Base-by-base conservation (phyloP, 1,139 yeast genomes). In the Candida tunisiensis region DNA sequence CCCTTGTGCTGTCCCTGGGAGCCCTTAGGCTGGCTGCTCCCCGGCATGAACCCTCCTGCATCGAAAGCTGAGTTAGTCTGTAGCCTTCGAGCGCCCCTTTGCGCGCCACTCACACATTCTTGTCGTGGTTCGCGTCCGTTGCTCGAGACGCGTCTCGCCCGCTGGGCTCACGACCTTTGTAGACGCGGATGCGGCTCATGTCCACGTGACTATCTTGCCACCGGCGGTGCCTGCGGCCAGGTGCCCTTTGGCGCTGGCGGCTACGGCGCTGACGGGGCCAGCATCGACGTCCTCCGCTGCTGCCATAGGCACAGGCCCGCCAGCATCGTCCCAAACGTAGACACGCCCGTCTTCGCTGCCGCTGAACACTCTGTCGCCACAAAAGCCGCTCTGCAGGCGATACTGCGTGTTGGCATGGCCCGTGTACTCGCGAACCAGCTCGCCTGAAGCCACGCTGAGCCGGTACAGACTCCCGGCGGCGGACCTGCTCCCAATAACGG, bases 281-380 rank as follows among this genome's bases (percentile, higher is more conserved):
- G n/a, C 13, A 12, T 20, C 22, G 15, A 10, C 14, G n/a, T 8
- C 4, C 14, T 20, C n/a, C 15, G n/a, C 11, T 4, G 22, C 7
- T 3, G 22, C 14, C 9, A 13, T 20, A 5, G 22, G 11, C 4
- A 20, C 22, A 5, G 14, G 13, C 23, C 93, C 93, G 5, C 88
- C 73, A 16, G 63, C 63, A 23, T 74, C 66, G 47, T 82, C 93
- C 94, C 94, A 83, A 14, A 79, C 69, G 47, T 77, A 79, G 27
- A 83, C 66, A 38, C 73, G 74, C 27, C 94, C 94, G 47, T 82
- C 93, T 45, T 82, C 94, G 5, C 92, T 68, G 1, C 91, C 92
- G 4, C 92, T 75, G 1, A 80, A 79, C 2, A 80, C 64, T 1
- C 93, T 93, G 51, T 78, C 36, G n/a, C 31, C 33, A 11, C 37